A percentile compares a stretch with the other conserved stretches of the same genome.
Conservation (phyloP, 345 rosid genomes). For the Salix dunnii region DNA sequence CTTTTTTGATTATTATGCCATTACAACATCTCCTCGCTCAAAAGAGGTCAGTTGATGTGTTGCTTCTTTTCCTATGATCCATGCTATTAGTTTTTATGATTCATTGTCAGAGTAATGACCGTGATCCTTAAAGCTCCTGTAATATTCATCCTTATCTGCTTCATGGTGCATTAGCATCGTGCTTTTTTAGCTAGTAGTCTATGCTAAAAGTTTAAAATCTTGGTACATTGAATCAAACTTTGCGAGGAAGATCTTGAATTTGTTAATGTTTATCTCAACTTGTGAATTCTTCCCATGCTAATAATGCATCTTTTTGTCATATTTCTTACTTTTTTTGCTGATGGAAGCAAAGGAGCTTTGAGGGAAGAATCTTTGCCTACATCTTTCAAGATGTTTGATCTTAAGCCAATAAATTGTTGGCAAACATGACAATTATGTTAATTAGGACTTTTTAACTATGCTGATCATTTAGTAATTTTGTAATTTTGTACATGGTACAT, state of each 20-base stretch:
- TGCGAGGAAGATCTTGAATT: background rate
- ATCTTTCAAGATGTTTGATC: background rate
- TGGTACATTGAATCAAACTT: background rate
- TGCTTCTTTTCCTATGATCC: background rate
- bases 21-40: slow-evolving; percentile 71
- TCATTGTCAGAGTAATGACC: background rate
- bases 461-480: background rate
- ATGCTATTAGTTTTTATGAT: background rate
- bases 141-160: background rate
- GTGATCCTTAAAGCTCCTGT: background rate
- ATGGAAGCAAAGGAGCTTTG: background rate
- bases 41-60: slow-evolving; percentile 64
- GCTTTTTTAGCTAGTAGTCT: background rate
- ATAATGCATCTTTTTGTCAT: background rate
- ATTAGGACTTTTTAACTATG: background rate
- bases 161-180: background rate
- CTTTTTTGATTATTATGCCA: slow-evolving; percentile 91
- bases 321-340: background rate
- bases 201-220: background rate
- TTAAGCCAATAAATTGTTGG: background rate
- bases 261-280: background rate
- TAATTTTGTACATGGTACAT: too few species aligned
- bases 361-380: background rate
- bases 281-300: background rate
- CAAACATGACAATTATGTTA: background rate